Evolutionary conservation across 2,329 filamentous ascomycete genomes (phyloP).

Genomic region (Aspergillus thermomutatus): DNA sequence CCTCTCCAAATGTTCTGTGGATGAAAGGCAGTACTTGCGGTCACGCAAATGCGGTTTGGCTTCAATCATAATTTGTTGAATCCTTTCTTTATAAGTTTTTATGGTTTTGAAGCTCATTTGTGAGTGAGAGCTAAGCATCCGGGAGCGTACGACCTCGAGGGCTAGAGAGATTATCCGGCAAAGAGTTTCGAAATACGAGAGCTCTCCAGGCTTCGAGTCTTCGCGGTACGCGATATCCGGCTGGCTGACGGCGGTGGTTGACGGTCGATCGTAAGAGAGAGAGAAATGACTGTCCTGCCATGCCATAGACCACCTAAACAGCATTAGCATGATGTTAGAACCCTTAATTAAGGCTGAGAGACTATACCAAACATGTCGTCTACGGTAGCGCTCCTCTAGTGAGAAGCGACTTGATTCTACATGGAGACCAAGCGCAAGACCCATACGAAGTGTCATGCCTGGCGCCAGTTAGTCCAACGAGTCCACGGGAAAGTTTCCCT

Average conservation of each 20-base stretch:
- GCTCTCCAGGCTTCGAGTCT: conserved; percentile 46
- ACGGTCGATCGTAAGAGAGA: conserved; percentile 60
- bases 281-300: conserved; percentile 65
- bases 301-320: conserved; percentile 56
- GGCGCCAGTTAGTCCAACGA: conserved; percentile 8
- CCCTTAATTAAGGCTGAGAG: neutral
- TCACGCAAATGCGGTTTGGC: conserved; percentile 57
- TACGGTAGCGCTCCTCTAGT: conserved; percentile 45
- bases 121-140: conserved; percentile 52
- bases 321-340: neutral
- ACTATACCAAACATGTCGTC: conserved; percentile 44
- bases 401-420: conserved; percentile 55
- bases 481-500: neutral
- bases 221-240: conserved; percentile 50
- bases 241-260: conserved; percentile 53
- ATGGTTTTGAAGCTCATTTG: conserved; percentile 54
- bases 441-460: conserved; percentile 59
- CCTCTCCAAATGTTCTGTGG: conserved; percentile 56
- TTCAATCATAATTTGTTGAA: conserved; percentile 57
- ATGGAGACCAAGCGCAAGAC: conserved; percentile 59
- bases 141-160: conserved; percentile 58
- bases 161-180: conserved; percentile 53
- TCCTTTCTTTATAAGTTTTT: conserved; percentile 54
- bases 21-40: conserved; percentile 38
- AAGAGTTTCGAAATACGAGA: conserved; percentile 57